Conservation (phyloP, 352 stramenopile species). For the Thalassiosira exigua region DNA sequence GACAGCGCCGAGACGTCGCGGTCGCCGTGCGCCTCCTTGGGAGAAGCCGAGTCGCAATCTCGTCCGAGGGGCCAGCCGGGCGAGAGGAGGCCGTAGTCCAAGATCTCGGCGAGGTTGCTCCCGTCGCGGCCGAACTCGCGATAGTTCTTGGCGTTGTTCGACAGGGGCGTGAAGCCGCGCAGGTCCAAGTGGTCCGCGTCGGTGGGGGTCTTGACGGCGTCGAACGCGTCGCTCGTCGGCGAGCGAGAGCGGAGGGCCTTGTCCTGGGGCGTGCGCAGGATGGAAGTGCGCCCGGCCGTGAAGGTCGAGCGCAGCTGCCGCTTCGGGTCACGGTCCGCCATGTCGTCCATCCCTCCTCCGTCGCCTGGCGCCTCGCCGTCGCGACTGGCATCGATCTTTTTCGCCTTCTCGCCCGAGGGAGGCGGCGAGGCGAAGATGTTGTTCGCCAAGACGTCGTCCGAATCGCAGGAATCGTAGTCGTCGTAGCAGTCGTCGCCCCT, state of each 20-base stretch:
- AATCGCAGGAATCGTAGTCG: slow-evolving; percentile 5
- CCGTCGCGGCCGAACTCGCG: not conserved
- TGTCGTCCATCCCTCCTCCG: not conserved
- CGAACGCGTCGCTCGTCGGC: slow-evolving; percentile 25
- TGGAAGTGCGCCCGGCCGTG: slow-evolving; percentile 33
- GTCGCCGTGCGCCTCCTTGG: not conserved
- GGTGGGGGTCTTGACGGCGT: slow-evolving; percentile 28
- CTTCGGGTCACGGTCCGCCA: slow-evolving; percentile 9
- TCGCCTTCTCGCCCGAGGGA: slow-evolving; percentile 1
- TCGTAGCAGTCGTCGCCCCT: not conserved
- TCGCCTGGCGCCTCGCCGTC: not conserved
- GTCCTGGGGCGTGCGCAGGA: slow-evolving; percentile 39
- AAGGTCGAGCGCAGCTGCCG: slow-evolving; percentile 36
- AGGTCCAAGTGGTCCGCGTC: slow-evolving; percentile 20
- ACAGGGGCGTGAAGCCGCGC: slow-evolving; percentile 46
- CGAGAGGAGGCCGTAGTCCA: slow-evolving; percentile 47
- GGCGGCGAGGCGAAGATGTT: slow-evolving; percentile 51
- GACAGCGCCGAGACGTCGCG: slow-evolving; percentile 23
- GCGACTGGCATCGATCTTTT: not conserved
- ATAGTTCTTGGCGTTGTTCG: slow-evolving; percentile 37
- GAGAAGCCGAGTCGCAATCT: slow-evolving; percentile 19
- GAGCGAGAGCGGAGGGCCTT: slow-evolving; percentile 4
- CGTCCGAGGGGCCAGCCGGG: slow-evolving; percentile 31
- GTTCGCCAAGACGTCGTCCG: slow-evolving; percentile 4
- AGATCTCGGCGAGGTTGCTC: slow-evolving; percentile 39